These are phyloP conservation scores for Pythium dissimile DNA, from an alignment of 352 stramenopile species.

Conservation along the genomic window DNA sequence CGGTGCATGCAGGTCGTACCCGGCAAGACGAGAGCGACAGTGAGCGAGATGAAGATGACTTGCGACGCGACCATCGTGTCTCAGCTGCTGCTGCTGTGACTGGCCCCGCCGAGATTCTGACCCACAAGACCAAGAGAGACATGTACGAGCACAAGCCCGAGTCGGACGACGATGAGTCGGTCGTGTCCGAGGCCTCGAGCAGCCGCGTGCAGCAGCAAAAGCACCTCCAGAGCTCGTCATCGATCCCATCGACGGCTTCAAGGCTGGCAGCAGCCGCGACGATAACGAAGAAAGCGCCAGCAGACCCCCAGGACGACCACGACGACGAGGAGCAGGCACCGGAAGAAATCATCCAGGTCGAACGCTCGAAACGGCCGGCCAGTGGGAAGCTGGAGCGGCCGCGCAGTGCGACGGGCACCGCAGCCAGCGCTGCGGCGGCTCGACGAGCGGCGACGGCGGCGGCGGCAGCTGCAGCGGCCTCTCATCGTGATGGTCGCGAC, in stretches of 20 bases:
- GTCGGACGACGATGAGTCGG: conserved; percentile 37
- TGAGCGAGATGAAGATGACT: conserved; percentile 8
- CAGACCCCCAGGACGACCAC: conserved; percentile 23
- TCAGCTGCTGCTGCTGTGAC: neutral
- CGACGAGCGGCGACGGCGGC: conserved; percentile 5
- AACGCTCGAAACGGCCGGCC: conserved; percentile 27
- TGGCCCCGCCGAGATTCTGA: conserved; percentile 9
- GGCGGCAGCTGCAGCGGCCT: conserved; percentile 12
- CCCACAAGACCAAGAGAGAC: neutral
- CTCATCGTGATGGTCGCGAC: conserved; percentile 17
- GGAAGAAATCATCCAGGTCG: conserved; percentile 40
- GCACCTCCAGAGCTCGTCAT: neutral
- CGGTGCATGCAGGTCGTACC: neutral
- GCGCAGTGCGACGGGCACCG: conserved; percentile 37
- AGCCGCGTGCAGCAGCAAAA: conserved; percentile 13
- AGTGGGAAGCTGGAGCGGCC: conserved; percentile 37
- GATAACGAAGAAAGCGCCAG: conserved; percentile 9
- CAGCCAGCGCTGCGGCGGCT: conserved; percentile 17
- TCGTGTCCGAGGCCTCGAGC: conserved; percentile 23
- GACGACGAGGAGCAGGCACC: conserved; percentile 37
- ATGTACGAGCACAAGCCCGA: conserved; percentile 35
- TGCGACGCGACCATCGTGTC: neutral
- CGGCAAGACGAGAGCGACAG: conserved; percentile 22
- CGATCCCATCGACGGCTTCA: neutral
- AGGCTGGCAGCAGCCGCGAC: too few species aligned